Evolutionary conservation across 148 eudicot genomes (phyloP), one percentile per base, ranked within the genome.

Genomic region (Cornus controversa): DNA sequence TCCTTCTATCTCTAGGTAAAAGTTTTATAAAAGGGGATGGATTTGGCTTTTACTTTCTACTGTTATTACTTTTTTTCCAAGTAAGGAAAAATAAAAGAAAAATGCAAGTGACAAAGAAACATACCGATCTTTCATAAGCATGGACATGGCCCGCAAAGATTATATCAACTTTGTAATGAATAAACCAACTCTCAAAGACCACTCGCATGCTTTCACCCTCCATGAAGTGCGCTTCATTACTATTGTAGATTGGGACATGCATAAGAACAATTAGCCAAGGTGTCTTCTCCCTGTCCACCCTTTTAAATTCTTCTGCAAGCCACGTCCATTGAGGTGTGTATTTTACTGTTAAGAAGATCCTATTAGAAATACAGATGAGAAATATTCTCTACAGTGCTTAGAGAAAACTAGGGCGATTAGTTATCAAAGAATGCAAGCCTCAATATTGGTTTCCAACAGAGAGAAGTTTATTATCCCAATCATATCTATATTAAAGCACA

Each of bases 71-170:
- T 73, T 27, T 72, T 50, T 28, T 2, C 36, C 22, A 23, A 15
- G n/a, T n/a, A 72, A 75, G 42, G 62, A 47, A 70, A 40, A n/a
- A 69, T 57, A 26, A 34, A 36, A 67, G 37, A 62, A 23, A 71
- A 71, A 42, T 42, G 53, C n/a, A 76, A 18, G 37, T 29, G 69
- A 73, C 4, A 18, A 66, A 42, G 77, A 18, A 67, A 76, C 89
- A 66, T 78, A 95, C 98, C 81, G 97, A 93, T 95, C 99, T 85
- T 82, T 95, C 99, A 79, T 95, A 94, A 37, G 97, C 98, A 75
- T 94, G 98, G 66, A 94, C 98, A 83, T 94, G 98, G 70, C 97
- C 98, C 37, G 99, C 96, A 77, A 91, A 91, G 60, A 95, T 72
- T 10, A 91, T 74, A 80, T 95, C 97, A 81, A 95, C 99, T 85